Evolutionary conservation across 163 green algal genomes (phyloP).

Genomic region (Scenedesmus sp.): DNA sequence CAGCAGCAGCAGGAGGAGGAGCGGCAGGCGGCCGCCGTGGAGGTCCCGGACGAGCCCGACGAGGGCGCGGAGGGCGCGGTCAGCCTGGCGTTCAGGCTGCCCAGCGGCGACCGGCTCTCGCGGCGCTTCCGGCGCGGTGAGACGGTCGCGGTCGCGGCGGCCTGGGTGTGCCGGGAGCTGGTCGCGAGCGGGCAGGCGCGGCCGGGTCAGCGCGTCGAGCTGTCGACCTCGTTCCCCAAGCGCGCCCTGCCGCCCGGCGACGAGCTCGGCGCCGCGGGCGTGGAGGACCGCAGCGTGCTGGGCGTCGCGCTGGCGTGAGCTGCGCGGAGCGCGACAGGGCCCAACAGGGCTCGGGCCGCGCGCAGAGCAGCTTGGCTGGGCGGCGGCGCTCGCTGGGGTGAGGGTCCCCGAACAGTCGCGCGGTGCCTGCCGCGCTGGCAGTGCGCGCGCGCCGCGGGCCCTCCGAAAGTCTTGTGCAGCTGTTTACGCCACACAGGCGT

Average conservation of each 20-base stretch:
- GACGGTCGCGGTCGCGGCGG: constrained; percentile 16
- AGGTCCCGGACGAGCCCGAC: constrained; percentile 40
- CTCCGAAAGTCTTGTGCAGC: too few relatives aligned
- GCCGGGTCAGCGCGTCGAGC: background rate
- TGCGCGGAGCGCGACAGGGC: too few relatives aligned
- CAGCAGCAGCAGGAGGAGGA: constrained; percentile 6
- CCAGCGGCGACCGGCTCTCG: constrained; percentile 19
- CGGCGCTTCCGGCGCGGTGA: constrained; percentile 17
- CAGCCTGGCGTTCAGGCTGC: constrained; percentile 36
- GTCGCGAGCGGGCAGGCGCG: background rate
- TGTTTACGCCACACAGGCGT: too few relatives aligned
- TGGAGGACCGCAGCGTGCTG: constrained; percentile 30
- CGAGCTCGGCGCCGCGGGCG: constrained; percentile 12
- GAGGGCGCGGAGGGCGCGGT: constrained; percentile 10
- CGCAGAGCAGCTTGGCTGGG: too few relatives aligned
- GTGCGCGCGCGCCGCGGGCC: too few relatives aligned
- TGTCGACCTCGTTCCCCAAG: constrained; percentile 40
- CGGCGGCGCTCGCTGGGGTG: too few relatives aligned
- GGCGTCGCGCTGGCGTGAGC: constrained; percentile 5
- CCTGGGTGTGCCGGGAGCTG: constrained; percentile 26
- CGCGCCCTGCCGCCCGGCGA: background rate
- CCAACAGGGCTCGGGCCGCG: too few relatives aligned
- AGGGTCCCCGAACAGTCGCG: too few relatives aligned
- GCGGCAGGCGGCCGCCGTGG: too few relatives aligned
- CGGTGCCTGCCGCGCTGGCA: too few relatives aligned